Conservation (phyloP, 2,329 filamentous ascomycete genomes). For the Pseudopyrenochaeta lycopersici region DNA sequence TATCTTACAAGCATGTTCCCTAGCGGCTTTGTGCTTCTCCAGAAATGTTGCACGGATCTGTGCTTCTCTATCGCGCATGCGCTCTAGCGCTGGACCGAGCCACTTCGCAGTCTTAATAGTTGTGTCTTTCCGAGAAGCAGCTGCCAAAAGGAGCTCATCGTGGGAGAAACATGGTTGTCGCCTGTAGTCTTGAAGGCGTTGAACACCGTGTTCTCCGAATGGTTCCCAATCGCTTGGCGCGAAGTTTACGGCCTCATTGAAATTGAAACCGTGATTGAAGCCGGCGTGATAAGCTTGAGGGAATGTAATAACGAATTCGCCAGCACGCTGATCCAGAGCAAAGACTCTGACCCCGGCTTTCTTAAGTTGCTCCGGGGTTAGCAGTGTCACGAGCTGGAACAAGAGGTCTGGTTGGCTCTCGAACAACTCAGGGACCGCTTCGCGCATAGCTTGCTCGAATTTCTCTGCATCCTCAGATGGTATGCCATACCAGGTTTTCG, state of each 20-base stretch:
- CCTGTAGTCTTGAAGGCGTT: conserved; percentile 84
- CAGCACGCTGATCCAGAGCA: conserved; percentile 93
- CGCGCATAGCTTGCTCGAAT: conserved; percentile 93
- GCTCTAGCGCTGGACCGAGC: conserved; percentile 85
- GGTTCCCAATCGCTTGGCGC: conserved; percentile 96
- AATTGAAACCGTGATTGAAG: conserved; percentile 98
- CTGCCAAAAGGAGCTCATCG: conserved; percentile 91
- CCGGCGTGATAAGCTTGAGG: conserved; percentile 97
- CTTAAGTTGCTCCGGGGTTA: conserved; percentile 90
- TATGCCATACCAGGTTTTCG: conserved; percentile 99
- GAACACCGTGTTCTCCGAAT: conserved; percentile 84
- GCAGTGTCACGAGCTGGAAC: conserved; percentile 95
- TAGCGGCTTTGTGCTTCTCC: conserved; percentile 66
- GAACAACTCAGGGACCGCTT: conserved; percentile 94
- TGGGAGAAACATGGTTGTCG: conserved; percentile 97
- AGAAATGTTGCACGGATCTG: conserved; percentile 74
- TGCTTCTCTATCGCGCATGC: conserved; percentile 78
- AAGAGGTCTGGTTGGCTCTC: conserved; percentile 96
- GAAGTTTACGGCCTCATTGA: conserved; percentile 99
- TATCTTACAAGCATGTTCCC: conserved; percentile 48
- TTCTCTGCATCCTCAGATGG: conserved; percentile 92
- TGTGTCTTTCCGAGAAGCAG: conserved; percentile 76
- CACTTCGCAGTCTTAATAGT: conserved; percentile 93
- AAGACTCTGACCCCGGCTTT: conserved; percentile 94
- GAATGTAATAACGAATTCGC: conserved; percentile 96